A percentile compares a stretch with the other conserved stretches of the same genome.
Conservation (phyloP, 1,284 basidiomycete genomes). For the Sporisorium graminicola region DNA sequence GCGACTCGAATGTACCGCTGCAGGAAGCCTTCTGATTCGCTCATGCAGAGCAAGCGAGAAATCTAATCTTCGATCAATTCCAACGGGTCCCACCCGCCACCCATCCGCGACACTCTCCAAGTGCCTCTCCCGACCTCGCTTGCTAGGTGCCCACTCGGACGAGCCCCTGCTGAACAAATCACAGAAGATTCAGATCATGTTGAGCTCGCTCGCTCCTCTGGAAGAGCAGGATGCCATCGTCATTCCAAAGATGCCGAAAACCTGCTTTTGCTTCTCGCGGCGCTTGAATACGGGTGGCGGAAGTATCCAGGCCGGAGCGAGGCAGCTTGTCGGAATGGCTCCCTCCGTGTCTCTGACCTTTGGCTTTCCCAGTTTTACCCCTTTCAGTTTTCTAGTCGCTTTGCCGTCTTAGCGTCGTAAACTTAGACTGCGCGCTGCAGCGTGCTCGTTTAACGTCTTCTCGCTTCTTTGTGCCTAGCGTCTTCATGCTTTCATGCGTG, state of each 20-base stretch:
- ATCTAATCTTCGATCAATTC: not conserved
- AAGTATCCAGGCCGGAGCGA: conserved; percentile 1
- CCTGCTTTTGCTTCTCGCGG: no score
- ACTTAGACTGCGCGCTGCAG: not conserved
- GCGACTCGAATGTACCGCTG: no score
- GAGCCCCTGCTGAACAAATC: no score
- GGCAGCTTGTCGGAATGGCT: not conserved
- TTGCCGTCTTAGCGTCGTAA: no score
- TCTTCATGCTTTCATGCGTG: not conserved
- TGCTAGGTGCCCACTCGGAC: not conserved
- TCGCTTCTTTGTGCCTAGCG: not conserved
- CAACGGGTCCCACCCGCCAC: not conserved
- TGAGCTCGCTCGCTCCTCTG: no score
- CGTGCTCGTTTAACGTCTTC: not conserved
- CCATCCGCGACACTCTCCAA: no score
- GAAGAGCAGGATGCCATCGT: no score
- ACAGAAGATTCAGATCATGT: no score
- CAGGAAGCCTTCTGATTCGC: not conserved
- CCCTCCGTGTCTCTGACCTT: conserved; percentile 1
- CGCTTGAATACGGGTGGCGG: not conserved
- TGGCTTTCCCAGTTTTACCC: no score
- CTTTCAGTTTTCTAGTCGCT: no score
- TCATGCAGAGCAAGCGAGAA: not conserved
- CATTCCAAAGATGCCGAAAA: no score
- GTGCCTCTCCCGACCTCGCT: no score